Conservation (phyloP, 1,139 yeast species). For the Diutina ranongensis region DNA sequence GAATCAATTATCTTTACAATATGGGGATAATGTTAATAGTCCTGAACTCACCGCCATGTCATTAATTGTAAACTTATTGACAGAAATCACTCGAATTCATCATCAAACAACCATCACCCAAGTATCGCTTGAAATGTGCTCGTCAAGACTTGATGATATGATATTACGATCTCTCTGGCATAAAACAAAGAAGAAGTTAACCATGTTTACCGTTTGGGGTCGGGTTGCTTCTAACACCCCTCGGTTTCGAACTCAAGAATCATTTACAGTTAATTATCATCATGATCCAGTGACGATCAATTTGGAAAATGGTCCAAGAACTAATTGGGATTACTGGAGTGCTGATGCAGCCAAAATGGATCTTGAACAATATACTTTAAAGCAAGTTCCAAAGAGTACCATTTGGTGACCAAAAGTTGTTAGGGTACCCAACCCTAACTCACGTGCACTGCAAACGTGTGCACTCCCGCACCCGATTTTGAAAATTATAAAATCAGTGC, state of each 20-base stretch:
- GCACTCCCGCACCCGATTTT: neutral
- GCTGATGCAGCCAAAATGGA: neutral
- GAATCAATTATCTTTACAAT: neutral
- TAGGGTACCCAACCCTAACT: no score
- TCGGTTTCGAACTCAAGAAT: neutral
- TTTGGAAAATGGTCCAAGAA: neutral
- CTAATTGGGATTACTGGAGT: conserved; percentile 1
- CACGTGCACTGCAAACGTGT: no score
- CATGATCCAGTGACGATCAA: neutral
- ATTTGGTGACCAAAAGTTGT: no score
- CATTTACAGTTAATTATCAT: neutral
- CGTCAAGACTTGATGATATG: conserved; percentile 2
- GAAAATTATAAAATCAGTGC: neutral
- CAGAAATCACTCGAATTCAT: neutral
- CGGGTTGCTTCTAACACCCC: neutral
- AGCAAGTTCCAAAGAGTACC: neutral
- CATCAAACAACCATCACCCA: neutral
- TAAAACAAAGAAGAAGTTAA: neutral
- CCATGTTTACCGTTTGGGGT: conserved; percentile 1
- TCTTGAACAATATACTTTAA: conserved; percentile 2
- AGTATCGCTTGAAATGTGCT: conserved; percentile 5
- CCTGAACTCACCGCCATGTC: neutral
- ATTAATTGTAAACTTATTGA: neutral
- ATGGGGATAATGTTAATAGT: neutral
- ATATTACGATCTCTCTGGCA: neutral